Evolutionary conservation across 179 eudicot genomes (phyloP).

Genomic region (Carnegiea gigantea): DNA sequence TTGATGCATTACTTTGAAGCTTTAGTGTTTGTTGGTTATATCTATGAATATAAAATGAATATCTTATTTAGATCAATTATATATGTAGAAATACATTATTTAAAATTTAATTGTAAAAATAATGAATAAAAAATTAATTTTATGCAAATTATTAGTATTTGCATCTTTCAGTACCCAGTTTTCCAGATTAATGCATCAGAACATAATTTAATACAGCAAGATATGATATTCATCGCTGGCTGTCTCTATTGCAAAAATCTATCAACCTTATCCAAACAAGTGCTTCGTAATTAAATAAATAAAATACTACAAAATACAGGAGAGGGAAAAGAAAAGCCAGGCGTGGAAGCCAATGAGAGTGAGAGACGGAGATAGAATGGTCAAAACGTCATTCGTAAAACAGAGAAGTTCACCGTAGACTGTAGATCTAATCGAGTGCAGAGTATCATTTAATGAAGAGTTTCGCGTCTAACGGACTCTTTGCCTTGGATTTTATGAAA

Average conservation of each 20-base stretch:
- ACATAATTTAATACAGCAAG: no score
- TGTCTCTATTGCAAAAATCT: background rate
- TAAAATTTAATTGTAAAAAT: no score
- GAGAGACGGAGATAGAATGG: background rate
- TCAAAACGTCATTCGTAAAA: background rate
- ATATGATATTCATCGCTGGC: no score
- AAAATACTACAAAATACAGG: background rate
- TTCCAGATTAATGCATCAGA: no score
- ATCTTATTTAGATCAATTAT: no score
- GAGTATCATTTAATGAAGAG: background rate
- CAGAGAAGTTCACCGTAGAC: no score
- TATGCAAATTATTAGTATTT: no score
- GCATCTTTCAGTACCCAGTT: no score
- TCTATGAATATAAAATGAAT: no score
- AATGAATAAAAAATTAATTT: no score
- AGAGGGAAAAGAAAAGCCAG: background rate
- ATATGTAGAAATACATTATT: no score
- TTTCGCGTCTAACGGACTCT: background rate
- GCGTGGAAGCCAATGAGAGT: background rate
- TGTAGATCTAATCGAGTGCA: background rate
- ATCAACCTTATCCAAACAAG: background rate
- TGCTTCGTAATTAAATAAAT: background rate
- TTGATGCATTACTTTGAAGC: background rate
- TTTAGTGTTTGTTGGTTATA: no score
- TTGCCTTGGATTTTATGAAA: background rate